Conservation (phyloP, 306 rosid genomes). For the Castanopsis chinensis region DNA sequence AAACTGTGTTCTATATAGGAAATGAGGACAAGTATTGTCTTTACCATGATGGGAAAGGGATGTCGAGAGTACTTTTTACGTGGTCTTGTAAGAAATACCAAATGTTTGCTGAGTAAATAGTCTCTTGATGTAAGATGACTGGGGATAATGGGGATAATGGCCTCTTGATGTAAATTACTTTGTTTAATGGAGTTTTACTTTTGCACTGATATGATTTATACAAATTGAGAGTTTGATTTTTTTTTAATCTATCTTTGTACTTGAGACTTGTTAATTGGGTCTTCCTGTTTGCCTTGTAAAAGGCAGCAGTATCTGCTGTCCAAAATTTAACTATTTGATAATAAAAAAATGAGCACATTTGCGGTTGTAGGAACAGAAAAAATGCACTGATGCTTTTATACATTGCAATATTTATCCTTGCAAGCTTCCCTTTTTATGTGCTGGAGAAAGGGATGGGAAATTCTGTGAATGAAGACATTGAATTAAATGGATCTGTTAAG, state of each 20-base stretch:
- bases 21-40: not conserved
- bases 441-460: not conserved
- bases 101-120: not conserved
- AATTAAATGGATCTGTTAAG: not conserved
- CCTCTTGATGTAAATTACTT: slow-evolving; percentile 1
- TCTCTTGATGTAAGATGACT: slow-evolving; percentile 4
- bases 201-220: not conserved
- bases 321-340: not conserved
- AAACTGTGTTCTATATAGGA: not conserved
- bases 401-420: not conserved
- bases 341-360: not conserved
- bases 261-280: not conserved
- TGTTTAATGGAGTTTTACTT: not conserved
- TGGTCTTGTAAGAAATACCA: not conserved
- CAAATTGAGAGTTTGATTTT: not conserved
- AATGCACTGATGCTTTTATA: not conserved
- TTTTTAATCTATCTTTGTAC: not conserved
- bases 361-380: not conserved
- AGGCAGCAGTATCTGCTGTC: not conserved
- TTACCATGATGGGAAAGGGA: not conserved
- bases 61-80: not conserved
- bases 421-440: not conserved
- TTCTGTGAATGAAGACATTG: not conserved
- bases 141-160: not conserved
- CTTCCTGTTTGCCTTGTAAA: not conserved